These are phyloP conservation scores for Fusarium temperatum DNA, from an alignment of 2,329 filamentous ascomycete genomes.

Conservation along the genomic window DNA sequence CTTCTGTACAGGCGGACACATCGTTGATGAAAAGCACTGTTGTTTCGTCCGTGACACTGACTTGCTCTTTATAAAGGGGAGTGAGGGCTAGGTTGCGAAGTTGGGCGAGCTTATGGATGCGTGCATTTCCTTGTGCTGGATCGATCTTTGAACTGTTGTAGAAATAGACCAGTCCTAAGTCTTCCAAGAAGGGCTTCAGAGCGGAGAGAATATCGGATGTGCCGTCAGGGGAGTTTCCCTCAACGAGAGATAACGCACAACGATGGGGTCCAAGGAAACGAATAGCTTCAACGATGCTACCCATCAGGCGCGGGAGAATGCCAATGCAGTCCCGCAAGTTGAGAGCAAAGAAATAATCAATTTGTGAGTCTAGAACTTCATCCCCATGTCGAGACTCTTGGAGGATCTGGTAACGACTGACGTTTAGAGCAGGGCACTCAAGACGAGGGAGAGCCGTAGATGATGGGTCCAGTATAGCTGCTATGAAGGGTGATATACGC, in stretches of 20 bases:
- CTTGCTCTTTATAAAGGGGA: constrained; percentile 51
- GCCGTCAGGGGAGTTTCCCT: constrained; percentile 64
- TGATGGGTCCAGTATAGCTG: constrained; percentile 43
- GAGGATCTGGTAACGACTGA: constrained; percentile 36
- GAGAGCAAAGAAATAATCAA: constrained; percentile 62
- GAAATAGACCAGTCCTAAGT: constrained; percentile 52
- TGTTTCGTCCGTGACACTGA: constrained; percentile 46
- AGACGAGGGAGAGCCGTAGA: constrained; percentile 37
- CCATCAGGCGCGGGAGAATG: constrained; percentile 60
- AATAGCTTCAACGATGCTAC: constrained; percentile 60
- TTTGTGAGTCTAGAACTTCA: not conserved
- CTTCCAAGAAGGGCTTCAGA: constrained; percentile 51
- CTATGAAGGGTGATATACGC: constrained; percentile 38
- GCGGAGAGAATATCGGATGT: constrained; percentile 59
- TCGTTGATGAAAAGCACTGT: constrained; percentile 65
- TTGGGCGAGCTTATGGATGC: constrained; percentile 58
- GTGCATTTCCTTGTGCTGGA: constrained; percentile 51
- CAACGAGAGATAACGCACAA: constrained; percentile 64
- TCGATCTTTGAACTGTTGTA: constrained; percentile 55
- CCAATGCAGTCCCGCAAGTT: constrained; percentile 56
- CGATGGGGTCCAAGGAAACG: constrained; percentile 59
- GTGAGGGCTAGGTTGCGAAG: constrained; percentile 63
- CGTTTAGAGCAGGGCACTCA: constrained; percentile 42
- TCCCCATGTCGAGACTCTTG: not conserved
- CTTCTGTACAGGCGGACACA: constrained; percentile 61